phyloP scores from a whole-genome alignment of 2,329 filamentous ascomycete genomes.

The Penicillium sp. region DNA sequence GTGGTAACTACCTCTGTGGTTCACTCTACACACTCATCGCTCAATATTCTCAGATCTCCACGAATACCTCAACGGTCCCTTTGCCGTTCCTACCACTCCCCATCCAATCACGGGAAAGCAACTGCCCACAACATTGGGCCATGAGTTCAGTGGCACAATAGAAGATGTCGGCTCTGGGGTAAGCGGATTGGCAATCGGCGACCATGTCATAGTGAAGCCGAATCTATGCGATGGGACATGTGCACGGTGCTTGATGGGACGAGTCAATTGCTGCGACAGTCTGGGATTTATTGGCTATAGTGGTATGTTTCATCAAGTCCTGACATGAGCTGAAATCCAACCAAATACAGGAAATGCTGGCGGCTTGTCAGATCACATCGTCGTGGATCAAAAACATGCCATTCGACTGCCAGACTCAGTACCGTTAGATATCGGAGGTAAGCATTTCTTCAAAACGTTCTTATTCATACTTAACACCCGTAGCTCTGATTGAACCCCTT shows the following conservation, averaged over 20 bases:
- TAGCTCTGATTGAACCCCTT: slow-evolving; percentile 57
- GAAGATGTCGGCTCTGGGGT: slow-evolving; percentile 53
- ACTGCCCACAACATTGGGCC: slow-evolving; percentile 57
- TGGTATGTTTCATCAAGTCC: slow-evolving; percentile 28
- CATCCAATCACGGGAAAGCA: slow-evolving; percentile 55
- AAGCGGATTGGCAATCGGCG: slow-evolving; percentile 46
- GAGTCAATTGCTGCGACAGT: slow-evolving; percentile 54
- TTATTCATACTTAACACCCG: not conserved
- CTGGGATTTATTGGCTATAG: slow-evolving; percentile 51
- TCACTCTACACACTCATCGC: not conserved
- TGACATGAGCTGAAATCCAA: too few relatives aligned
- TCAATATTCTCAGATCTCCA: slow-evolving; percentile 41
- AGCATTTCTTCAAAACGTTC: slow-evolving; percentile 4
- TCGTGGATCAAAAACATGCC: slow-evolving; percentile 18
- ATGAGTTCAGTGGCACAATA: slow-evolving; percentile 59
- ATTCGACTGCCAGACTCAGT: slow-evolving; percentile 22
- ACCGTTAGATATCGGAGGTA: slow-evolving; percentile 21
- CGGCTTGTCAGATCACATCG: slow-evolving; percentile 28
- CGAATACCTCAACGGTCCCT: slow-evolving; percentile 48
- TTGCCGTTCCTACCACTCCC: slow-evolving; percentile 46
- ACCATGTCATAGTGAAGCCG: slow-evolving; percentile 56
- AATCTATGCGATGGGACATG: slow-evolving; percentile 55
- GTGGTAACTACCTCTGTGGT: slow-evolving; percentile 13
- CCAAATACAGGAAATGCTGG: slow-evolving; percentile 21
- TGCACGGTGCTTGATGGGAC: slow-evolving; percentile 48